phyloP scores from a whole-genome alignment of 1,284 basidiomycete species.

The Cryptococcus depauperatus region DNA sequence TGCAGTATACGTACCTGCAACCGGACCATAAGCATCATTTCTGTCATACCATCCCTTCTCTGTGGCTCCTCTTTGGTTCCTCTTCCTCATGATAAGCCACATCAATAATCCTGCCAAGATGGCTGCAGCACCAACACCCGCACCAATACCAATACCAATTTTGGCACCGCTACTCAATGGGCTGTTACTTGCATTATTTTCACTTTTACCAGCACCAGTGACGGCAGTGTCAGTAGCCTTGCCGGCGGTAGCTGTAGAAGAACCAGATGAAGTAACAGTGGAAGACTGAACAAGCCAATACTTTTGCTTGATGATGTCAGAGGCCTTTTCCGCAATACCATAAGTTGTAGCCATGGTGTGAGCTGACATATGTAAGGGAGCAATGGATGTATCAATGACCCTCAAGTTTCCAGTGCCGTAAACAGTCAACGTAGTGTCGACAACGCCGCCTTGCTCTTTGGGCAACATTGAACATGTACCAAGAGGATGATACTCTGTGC shows the following conservation, averaged over 20 bases:
- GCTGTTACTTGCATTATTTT: not conserved
- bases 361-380: conserved; percentile 45
- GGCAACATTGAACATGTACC: conserved; percentile 61
- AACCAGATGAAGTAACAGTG: not conserved
- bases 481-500: conserved; percentile 53
- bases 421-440: conserved; percentile 56
- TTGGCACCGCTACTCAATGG: conserved; percentile 21
- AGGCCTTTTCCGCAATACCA: conserved; percentile 61
- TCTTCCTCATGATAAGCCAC: conserved; percentile 25
- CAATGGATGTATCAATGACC: conserved; percentile 47
- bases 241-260: conserved; percentile 18
- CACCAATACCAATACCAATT: conserved; percentile 38
- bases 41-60: conserved; percentile 28
- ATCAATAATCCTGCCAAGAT: conserved; percentile 29
- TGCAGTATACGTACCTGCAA: conserved; percentile 5
- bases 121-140: conserved; percentile 28
- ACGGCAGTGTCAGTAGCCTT: conserved; percentile 23
- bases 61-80: conserved; percentile 12
- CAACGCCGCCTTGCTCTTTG: conserved; percentile 55
- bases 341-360: conserved; percentile 52
- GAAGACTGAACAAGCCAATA: conserved; percentile 13
- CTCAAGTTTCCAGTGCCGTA: conserved; percentile 54
- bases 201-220: not conserved
- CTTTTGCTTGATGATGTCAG: conserved; percentile 53
- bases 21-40: conserved; percentile 10